Evolutionary conservation across 371 early-diverging fungal genomes (phyloP).

Genomic region (Mortierella sp.): DNA sequence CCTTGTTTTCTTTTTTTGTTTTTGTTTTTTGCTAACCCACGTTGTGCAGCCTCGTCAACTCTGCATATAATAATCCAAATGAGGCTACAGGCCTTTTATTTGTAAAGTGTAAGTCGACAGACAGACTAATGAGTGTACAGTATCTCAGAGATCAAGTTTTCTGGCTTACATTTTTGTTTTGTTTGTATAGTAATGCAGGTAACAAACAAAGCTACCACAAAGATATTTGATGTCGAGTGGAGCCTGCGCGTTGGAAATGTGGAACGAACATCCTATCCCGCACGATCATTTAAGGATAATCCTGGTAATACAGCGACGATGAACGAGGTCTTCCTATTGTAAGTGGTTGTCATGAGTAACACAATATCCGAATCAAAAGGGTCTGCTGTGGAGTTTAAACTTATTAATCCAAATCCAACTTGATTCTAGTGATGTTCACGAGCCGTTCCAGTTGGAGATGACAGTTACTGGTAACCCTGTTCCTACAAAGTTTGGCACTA

Average conservation of each 20-base stretch:
- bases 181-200: slow-evolving; percentile 40
- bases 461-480: slow-evolving; percentile 30
- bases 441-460: slow-evolving; percentile 39
- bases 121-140: neutral
- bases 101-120: slow-evolving; percentile 41
- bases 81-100: slow-evolving; percentile 40
- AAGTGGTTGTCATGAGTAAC: neutral
- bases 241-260: slow-evolving; percentile 33
- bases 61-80: slow-evolving; percentile 15
- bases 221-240: slow-evolving; percentile 46
- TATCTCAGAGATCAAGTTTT: too few relatives aligned
- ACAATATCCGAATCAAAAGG: neutral
- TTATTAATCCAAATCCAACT: neutral
- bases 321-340: slow-evolving; percentile 55
- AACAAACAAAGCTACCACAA: slow-evolving; percentile 36
- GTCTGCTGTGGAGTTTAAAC: neutral
- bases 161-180: neutral
- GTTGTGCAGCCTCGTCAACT: slow-evolving; percentile 4
- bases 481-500: slow-evolving; percentile 46
- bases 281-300: slow-evolving; percentile 46
- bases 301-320: slow-evolving; percentile 49
- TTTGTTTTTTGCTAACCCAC: neutral
- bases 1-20: neutral
- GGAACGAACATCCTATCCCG: slow-evolving; percentile 36
- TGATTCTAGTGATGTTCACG: slow-evolving; percentile 36